Evolutionary conservation across 2,329 filamentous ascomycete genomes (phyloP), one percentile per base, ranked within the genome.

Genomic region (Arthrobotrys pseudoclavata): DNA sequence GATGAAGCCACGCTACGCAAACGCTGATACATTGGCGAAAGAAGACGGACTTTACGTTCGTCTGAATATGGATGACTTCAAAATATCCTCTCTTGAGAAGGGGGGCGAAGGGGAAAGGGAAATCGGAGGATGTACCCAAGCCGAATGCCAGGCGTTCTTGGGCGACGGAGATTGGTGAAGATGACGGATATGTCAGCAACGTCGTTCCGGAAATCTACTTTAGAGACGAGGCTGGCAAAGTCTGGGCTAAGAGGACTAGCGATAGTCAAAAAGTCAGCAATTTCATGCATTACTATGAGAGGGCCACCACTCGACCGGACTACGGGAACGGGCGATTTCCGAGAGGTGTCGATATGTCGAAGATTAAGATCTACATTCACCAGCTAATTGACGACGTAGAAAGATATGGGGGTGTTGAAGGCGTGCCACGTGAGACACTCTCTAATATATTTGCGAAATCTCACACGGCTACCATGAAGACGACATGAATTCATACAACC

Each of bases 211-310:
- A 48, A 9, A 50, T 63, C 4, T 63, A 48, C 15, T 63, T 48
- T 6, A 47, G 60, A 22, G 60, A 63, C 29, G 60, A 63, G 7
- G 22, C 29, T 63, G 60, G 60, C 6, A 50, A 63, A 4, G 24
- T 50, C 4, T 63, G 40, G 40, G 22, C 60, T 34, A 48, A 50
- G 42, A 50, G 6, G 1, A 15, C 60, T 18, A 34, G 40, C 5
- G 60, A 48, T 20, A 26, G 37, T n/a, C 37, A 48, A 37, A 63
- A 34, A 13, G 9, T 63, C 5, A 63, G 40, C 1, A 63, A 31
- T 26, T 63, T 63, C 18, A 63, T 63, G 60, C 12, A 22, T 34
- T 63, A 48, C n/a, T 63, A 63, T 50, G 40, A 29, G n/a, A 48
- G 24, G 10, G 60, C 40, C 2, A 63, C 60, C n/a, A 63, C 60